Conservation (phyloP, 345 rosid species). For the Citrus cavaleriei region DNA sequence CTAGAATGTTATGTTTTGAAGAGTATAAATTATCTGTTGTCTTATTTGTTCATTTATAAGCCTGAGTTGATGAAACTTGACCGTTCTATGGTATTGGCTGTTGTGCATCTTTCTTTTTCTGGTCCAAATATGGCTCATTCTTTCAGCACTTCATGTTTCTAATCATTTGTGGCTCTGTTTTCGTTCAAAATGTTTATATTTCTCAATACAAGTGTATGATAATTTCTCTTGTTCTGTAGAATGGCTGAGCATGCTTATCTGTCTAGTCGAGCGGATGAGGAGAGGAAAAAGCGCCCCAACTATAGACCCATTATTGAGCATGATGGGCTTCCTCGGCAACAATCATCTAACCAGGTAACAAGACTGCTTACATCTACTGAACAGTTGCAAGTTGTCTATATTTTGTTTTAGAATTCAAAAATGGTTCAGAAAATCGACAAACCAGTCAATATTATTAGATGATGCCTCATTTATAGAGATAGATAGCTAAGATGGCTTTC, state of each 20-base stretch:
- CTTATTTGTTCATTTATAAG: background rate
- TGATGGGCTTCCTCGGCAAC: slow-evolving; percentile 81
- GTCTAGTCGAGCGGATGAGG: slow-evolving; percentile 66
- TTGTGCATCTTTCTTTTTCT: background rate
- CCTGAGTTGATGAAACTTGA: background rate
- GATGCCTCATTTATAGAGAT: background rate
- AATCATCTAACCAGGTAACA: slow-evolving; percentile 47
- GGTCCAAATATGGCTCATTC: background rate
- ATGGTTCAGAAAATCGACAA: background rate
- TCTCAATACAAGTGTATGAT: slow-evolving; percentile 6
- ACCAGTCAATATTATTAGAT: background rate
- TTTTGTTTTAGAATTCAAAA: background rate
- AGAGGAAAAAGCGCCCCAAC: slow-evolving; percentile 52
- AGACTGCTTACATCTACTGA: background rate
- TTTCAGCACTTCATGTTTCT: background rate
- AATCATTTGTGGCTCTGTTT: background rate
- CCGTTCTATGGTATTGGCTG: background rate
- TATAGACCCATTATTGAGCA: slow-evolving; percentile 84
- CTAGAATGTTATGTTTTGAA: background rate
- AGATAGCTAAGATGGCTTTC: background rate
- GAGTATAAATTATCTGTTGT: background rate
- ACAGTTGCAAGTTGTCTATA: background rate
- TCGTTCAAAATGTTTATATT: background rate
- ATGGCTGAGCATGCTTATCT: slow-evolving; percentile 54
- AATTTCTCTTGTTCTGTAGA: slow-evolving; percentile 32